phyloP scores from a whole-genome alignment of 768 basidiomycete species.

The Mycena kentingensis region DNA sequence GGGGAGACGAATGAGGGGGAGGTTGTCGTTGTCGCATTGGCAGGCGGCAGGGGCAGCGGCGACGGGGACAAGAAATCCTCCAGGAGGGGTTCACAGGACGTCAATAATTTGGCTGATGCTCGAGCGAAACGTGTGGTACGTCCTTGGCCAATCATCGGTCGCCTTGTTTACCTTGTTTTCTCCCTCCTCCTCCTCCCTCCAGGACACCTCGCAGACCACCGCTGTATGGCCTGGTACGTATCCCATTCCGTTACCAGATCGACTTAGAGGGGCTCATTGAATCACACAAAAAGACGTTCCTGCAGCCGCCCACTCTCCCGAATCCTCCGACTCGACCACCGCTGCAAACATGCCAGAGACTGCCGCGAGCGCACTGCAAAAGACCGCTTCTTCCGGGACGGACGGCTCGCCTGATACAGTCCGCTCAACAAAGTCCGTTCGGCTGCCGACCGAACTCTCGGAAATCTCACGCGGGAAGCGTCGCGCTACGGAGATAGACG shows the following conservation, averaged over 20 bases:
- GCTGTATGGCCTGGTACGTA: constrained; percentile 21
- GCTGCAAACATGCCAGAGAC: background rate
- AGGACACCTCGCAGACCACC: constrained; percentile 10
- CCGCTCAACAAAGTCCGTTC: background rate
- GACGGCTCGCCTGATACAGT: background rate
- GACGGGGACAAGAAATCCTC: background rate
- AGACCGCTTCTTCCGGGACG: no score
- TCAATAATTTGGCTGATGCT: constrained; percentile 21
- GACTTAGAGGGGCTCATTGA: background rate
- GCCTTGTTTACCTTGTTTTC: constrained; percentile 9
- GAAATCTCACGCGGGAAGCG: background rate
- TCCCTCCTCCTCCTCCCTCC: constrained; percentile 6
- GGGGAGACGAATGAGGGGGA: constrained; percentile 2
- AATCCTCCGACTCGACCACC: constrained; percentile 17
- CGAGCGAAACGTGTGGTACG: constrained; percentile 21
- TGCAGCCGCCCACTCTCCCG: constrained; percentile 3
- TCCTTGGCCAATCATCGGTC: constrained; percentile 1
- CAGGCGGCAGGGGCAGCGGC: constrained; percentile 1
- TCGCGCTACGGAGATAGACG: background rate
- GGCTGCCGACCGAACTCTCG: background rate
- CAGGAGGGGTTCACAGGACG: background rate
- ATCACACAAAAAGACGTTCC: background rate
- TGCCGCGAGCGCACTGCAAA: constrained; percentile 3
- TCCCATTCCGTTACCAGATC: background rate
- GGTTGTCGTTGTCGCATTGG: constrained; percentile 7